Evolutionary conservation across 2,329 filamentous ascomycete species (phyloP).

Genomic region (Chalaropsis ovoidea): DNA sequence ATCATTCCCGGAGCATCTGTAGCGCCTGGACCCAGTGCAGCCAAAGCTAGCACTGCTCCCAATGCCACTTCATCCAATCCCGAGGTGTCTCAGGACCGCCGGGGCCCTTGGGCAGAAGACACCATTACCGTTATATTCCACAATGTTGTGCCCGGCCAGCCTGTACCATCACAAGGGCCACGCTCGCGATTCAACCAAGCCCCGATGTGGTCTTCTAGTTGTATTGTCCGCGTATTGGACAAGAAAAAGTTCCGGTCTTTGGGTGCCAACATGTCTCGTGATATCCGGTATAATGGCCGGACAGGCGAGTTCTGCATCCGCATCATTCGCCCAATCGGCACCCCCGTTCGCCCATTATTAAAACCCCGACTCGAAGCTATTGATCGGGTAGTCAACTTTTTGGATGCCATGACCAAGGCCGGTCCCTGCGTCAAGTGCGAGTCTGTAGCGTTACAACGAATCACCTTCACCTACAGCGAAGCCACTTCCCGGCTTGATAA

Average conservation of each 20-base stretch:
- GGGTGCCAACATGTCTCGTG: conserved; percentile 45
- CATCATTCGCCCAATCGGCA: conserved; percentile 49
- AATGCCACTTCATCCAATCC: background rate
- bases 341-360: conserved; percentile 49
- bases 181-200: conserved; percentile 21
- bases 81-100: background rate
- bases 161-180: conserved; percentile 19
- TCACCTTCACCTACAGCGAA: conserved; percentile 59
- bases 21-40: background rate
- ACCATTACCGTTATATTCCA: conserved; percentile 49
- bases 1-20: conserved; percentile 32
- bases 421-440: conserved; percentile 47
- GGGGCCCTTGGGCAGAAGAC: conserved; percentile 47
- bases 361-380: conserved; percentile 53
- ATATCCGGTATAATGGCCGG: conserved; percentile 51
- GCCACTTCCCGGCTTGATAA: conserved; percentile 21
- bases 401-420: conserved; percentile 53
- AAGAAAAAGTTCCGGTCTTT: conserved; percentile 47
- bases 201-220: conserved; percentile 41
- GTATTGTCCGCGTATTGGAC: conserved; percentile 45
- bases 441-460: conserved; percentile 49
- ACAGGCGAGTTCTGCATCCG: conserved; percentile 55
- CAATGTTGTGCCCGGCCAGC: conserved; percentile 33
- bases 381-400: conserved; percentile 59
- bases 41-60: background rate